phyloP scores from a whole-genome alignment of 2,329 filamentous ascomycete genomes.

The Davidsoniella neocaledoniae region DNA sequence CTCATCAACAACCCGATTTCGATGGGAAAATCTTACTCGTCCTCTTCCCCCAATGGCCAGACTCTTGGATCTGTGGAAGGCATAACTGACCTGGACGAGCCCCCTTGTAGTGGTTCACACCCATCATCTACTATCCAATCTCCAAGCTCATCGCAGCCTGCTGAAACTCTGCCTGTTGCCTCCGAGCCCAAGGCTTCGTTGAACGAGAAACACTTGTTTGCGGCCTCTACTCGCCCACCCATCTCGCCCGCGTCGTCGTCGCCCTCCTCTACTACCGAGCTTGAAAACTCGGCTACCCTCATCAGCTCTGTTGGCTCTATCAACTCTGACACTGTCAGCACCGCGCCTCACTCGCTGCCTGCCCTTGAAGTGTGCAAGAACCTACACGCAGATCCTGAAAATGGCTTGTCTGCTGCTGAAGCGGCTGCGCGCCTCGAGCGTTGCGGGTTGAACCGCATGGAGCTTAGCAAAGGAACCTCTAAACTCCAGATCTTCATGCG shows the following conservation, averaged over 20 bases:
- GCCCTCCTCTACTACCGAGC: constrained; percentile 2
- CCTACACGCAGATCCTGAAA: constrained; percentile 26
- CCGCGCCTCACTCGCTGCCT: constrained; percentile 17
- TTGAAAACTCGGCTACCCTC: constrained; percentile 8
- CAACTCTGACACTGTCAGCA: neutral
- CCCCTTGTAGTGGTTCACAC: constrained; percentile 13
- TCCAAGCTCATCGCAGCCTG: neutral
- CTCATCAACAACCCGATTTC: constrained; percentile 11
- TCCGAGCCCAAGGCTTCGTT: neutral
- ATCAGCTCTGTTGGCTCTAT: constrained; percentile 8
- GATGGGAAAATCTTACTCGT: constrained; percentile 14
- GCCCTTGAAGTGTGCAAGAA: constrained; percentile 18
- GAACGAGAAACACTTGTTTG: neutral
- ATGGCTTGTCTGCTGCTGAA: constrained; percentile 48
- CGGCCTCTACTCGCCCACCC: neutral
- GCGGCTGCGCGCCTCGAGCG: constrained; percentile 46
- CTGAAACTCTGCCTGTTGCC: neutral
- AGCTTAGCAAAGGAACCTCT: constrained; percentile 54
- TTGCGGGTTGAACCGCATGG: constrained; percentile 55
- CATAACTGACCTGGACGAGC: constrained; percentile 14
- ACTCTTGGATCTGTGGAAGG: constrained; percentile 14
- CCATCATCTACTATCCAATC: constrained; percentile 1
- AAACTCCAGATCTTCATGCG: constrained; percentile 60
- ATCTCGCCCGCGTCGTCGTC: constrained; percentile 6
- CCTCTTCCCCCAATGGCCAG: constrained; percentile 14